Conservation (phyloP, 306 rosid species). For the Cucurbita pepo region DNA sequence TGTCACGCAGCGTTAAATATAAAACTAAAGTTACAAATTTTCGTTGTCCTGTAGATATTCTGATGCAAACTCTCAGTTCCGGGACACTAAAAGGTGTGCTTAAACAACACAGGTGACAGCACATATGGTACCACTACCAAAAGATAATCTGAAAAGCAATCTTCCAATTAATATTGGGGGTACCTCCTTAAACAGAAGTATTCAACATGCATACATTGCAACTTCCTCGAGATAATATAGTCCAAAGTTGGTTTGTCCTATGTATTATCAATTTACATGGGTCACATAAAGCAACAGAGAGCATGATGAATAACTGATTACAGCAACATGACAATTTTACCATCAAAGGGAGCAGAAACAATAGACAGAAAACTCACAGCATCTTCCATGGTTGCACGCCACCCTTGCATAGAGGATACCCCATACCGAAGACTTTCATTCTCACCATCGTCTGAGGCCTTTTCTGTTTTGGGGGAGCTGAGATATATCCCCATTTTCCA, state of each 20-base stretch:
- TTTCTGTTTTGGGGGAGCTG: conserved; percentile 79
- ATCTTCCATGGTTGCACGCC: conserved; percentile 98
- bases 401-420: conserved; percentile 91
- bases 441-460: conserved; percentile 78
- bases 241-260: not conserved
- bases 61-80: not conserved
- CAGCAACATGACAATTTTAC: not conserved
- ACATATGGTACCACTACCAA: not conserved
- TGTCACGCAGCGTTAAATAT: not conserved
- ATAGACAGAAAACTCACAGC: conserved; percentile 33
- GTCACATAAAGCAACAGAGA: not conserved
- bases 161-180: not conserved
- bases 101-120: not conserved
- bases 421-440: conserved; percentile 58
- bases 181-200: not conserved
- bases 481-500: conserved; percentile 68
- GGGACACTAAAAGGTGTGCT: not conserved
- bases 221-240: not conserved
- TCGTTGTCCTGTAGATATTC: not conserved
- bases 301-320: not conserved
- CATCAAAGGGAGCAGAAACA: not conserved
- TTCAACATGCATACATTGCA: not conserved
- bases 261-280: not conserved
- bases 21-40: not conserved
- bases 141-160: not conserved